Evolutionary conservation across 2,329 filamentous ascomycete species (phyloP).

Genomic region (Podosphaera aphanis): DNA sequence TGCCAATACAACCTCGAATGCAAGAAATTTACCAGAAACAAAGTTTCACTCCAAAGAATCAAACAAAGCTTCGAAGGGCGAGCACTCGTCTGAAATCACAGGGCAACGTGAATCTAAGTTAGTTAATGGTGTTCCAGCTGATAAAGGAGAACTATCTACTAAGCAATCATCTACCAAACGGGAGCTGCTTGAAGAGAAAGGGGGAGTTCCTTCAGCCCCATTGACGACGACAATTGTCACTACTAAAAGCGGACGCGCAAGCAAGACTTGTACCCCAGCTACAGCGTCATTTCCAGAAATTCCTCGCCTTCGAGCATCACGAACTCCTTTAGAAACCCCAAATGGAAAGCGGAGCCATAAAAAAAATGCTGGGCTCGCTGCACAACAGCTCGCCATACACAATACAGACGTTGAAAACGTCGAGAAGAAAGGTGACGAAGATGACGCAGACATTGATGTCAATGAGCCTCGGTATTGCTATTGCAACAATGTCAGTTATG

Average conservation of each 20-base stretch:
- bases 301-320: conserved; percentile 27
- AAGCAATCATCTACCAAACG: conserved; percentile 21
- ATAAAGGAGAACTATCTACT: conserved; percentile 23
- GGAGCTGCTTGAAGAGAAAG: conserved; percentile 26
- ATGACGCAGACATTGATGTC: conserved; percentile 38
- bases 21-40: conserved; percentile 21
- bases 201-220: conserved; percentile 17
- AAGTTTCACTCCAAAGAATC: conserved; percentile 30
- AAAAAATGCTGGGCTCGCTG: conserved; percentile 24
- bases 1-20: conserved; percentile 12
- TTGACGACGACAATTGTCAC: conserved; percentile 19
- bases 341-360: conserved; percentile 33
- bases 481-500: conserved; percentile 59
- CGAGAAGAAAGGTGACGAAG: conserved; percentile 22
- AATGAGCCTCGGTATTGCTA: conserved; percentile 60
- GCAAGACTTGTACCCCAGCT: conserved; percentile 42
- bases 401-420: conserved; percentile 22
- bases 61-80: conserved; percentile 15
- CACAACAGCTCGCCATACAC: conserved; percentile 13
- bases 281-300: conserved; percentile 31
- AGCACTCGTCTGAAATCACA: conserved; percentile 15
- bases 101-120: conserved; percentile 15
- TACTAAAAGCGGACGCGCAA: conserved; percentile 41
- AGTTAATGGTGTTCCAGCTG: conserved; percentile 16
- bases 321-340: conserved; percentile 16